Evolutionary conservation across 1,284 basidiomycete genomes (phyloP), one percentile per base, ranked within the genome.

Genomic region (Gymnopus androsaceus): DNA sequence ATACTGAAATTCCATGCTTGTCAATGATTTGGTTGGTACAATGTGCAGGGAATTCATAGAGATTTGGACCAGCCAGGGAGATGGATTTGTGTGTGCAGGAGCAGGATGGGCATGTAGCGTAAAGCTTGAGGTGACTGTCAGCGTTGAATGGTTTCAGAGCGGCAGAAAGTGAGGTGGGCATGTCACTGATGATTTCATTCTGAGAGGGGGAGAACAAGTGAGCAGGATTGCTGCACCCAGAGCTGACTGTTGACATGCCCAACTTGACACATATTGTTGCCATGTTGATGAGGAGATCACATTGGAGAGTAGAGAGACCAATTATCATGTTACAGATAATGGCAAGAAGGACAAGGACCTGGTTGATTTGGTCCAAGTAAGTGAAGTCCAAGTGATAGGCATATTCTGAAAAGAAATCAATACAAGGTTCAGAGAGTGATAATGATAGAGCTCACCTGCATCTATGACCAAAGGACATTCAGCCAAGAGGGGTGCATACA

Each of bases 71-170:
- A 2, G 19, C 2, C 27, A 37, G 25, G 7, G 53, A 19, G 59
- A 14, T 27, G 8, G 59, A 58, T 19, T 51, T 28, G 33, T 64
- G 59, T 6, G 59, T 63, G 40, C 27, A 62, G 30, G 58, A 55
- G 30, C 64, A 67, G 12, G 51, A 38, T 1, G 61, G 61, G 46
- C 65, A 67, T 12, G 54, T 52, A 4, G 64, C 63, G 38, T 56
- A 63, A 9, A 58, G 49, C n/a, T 54, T 58, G 8, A 56, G 57
- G 23, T 53, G 27, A 17, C 59, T 57, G 21, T 62, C 60, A 5
- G 63, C 55, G 21, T 52, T 52, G 51, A 67, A 61, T 21, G 31
- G 27, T 17, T 52, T 52, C 3, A 52, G 23, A n/a, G 55, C 55
- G 41, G 25, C 55, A 6, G 27, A 23, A 6, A 56, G 25, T 1